Evolutionary conservation across 306 rosid genomes (phyloP).

Genomic region (Sesbania bispinosa): DNA sequence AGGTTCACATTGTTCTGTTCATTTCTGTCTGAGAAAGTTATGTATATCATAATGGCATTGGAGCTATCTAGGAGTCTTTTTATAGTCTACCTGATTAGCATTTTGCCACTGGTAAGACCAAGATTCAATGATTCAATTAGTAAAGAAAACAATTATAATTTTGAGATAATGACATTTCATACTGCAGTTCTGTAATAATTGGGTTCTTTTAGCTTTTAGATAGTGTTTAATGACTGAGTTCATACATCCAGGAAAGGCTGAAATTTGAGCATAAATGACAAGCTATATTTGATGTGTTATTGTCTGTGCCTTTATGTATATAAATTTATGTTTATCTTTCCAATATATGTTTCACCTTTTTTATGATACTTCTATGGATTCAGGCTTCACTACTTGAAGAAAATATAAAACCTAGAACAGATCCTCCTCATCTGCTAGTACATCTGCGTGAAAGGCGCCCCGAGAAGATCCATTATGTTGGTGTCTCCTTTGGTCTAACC

Average conservation of each 20-base stretch:
- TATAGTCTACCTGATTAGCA: neutral
- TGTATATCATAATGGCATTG: neutral
- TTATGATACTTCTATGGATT: constrained; percentile 30
- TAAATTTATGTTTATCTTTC: neutral
- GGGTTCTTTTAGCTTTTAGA: too few relatives aligned
- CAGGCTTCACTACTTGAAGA: constrained; percentile 93
- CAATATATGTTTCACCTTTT: neutral
- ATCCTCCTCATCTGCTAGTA: constrained; percentile 86
- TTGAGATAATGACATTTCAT: too few relatives aligned
- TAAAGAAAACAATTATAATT: too few relatives aligned
- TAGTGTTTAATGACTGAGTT: neutral
- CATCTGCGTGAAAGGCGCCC: constrained; percentile 86
- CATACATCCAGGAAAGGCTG: neutral
- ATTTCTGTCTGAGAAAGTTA: neutral
- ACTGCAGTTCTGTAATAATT: too few relatives aligned
- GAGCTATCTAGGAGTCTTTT: neutral
- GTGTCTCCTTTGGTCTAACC: constrained; percentile 96
- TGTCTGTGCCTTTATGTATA: neutral
- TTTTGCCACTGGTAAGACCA: too few relatives aligned
- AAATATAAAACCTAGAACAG: constrained; percentile 71
- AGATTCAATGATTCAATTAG: too few relatives aligned
- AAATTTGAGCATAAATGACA: neutral
- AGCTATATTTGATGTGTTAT: constrained; percentile 20
- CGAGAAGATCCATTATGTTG: constrained; percentile 89
- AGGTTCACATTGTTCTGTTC: constrained; percentile 4